Conservation (phyloP, 2,329 filamentous ascomycete species). For the Amauroascus verrucosus region DNA sequence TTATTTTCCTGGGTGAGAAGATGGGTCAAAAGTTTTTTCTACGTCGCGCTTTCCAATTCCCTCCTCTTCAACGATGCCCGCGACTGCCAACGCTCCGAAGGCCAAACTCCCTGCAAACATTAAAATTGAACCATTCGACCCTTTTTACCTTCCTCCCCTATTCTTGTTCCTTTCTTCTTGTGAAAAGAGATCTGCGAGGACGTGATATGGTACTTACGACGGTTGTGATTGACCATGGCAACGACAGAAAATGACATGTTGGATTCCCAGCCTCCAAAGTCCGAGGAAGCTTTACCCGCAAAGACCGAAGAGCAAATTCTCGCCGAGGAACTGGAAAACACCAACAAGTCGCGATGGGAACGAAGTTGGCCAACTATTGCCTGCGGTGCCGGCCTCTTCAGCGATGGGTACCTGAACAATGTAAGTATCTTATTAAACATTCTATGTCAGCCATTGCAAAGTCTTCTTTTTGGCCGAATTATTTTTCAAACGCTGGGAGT, state of each 20-base stretch:
- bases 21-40: neutral
- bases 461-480: neutral
- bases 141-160: neutral
- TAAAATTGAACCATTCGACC: neutral
- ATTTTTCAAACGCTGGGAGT: neutral
- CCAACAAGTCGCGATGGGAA: conserved; percentile 38
- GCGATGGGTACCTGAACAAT: conserved; percentile 85
- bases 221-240: neutral
- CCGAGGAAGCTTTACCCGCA: neutral
- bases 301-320: conserved; percentile 1
- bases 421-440: conserved; percentile 36
- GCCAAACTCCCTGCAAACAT: neutral
- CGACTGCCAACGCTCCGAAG: neutral
- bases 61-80: neutral
- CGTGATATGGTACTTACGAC: neutral
- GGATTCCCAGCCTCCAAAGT: neutral
- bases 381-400: conserved; percentile 82
- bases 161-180: neutral
- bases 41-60: neutral
- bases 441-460: neutral
- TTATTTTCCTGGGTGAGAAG: neutral
- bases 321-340: conserved; percentile 10
- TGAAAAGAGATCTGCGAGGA: neutral
- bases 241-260: neutral
- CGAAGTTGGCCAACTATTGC: conserved; percentile 66